phyloP scores from a whole-genome alignment of 148 eudicot genomes.

The Vaccinium darrowii region DNA sequence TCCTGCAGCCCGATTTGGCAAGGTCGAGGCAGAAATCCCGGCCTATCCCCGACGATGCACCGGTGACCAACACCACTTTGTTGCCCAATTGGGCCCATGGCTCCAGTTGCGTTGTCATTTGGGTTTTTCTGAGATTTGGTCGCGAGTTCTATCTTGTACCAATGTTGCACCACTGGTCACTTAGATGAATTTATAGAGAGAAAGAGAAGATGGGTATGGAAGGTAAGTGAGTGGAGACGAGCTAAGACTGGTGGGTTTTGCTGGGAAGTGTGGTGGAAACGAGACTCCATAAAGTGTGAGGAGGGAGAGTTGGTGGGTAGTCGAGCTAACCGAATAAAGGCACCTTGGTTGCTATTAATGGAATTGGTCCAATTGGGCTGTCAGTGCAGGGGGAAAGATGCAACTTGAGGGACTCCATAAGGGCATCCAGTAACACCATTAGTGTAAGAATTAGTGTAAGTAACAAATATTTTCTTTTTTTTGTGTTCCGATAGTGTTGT shows the following conservation, averaged over 20 bases:
- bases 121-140: no score
- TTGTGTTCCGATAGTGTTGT: no score
- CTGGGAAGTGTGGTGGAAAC: not conserved
- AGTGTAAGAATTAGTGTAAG: no score
- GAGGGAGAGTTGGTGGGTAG: not conserved
- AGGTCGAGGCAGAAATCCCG: conserved; percentile 25
- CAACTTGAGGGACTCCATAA: no score
- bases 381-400: no score
- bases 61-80: conserved; percentile 33
- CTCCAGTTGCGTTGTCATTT: conserved; percentile 4
- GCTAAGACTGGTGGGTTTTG: not conserved
- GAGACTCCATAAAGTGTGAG: not conserved
- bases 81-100: conserved; percentile 17
- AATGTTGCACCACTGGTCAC: not conserved
- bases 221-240: no score
- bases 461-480: no score
- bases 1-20: conserved; percentile 34
- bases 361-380: no score
- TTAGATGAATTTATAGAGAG: not conserved
- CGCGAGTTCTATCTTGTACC: no score
- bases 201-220: no score
- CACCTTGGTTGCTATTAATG: no score
- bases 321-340: not conserved
- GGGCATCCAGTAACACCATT: no score
- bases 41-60: conserved; percentile 28